phyloP scores from a whole-genome alignment of 768 basidiomycete species.

The Cystobasidium tubakii region DNA sequence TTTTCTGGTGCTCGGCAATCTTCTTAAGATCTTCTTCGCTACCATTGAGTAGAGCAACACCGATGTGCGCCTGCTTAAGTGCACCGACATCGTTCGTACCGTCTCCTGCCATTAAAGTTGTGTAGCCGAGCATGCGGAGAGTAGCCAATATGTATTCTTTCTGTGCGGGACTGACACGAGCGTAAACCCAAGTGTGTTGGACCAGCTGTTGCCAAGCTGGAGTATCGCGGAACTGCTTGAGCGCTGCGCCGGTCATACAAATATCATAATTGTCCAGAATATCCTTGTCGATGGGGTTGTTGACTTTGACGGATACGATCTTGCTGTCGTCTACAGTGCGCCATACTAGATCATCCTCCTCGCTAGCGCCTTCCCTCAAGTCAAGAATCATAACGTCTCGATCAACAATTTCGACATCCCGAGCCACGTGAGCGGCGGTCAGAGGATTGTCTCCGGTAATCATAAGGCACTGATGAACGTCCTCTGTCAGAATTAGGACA shows the following conservation, averaged over 20 bases:
- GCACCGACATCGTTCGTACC: slow-evolving; percentile 99
- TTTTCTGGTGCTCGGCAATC: slow-evolving; percentile 83
- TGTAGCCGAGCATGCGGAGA: slow-evolving; percentile 79
- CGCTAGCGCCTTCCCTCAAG: slow-evolving; percentile 68
- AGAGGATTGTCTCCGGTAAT: slow-evolving; percentile 98
- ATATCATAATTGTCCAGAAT: slow-evolving; percentile 87
- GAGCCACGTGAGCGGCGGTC: slow-evolving; percentile 91
- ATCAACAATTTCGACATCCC: slow-evolving; percentile 94
- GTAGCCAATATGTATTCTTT: slow-evolving; percentile 93
- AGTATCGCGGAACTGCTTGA: slow-evolving; percentile 72
- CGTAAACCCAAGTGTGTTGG: slow-evolving; percentile 96
- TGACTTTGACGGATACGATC: slow-evolving; percentile 75
- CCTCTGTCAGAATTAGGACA: background rate
- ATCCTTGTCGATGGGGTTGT: slow-evolving; percentile 66
- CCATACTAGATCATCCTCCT: slow-evolving; percentile 81
- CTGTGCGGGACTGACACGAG: slow-evolving; percentile 88
- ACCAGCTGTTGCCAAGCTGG: slow-evolving; percentile 65
- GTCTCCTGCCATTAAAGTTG: slow-evolving; percentile 96
- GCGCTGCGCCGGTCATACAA: slow-evolving; percentile 87
- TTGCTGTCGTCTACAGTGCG: slow-evolving; percentile 86
- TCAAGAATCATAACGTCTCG: slow-evolving; percentile 90
- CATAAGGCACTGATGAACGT: slow-evolving; percentile 74
- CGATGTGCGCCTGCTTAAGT: slow-evolving; percentile 94
- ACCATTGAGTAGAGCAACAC: slow-evolving; percentile 85
- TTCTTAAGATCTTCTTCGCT: slow-evolving; percentile 83